These are phyloP conservation scores for Triadica sebifera DNA, from an alignment of 345 rosid genomes.

Conservation along the genomic window DNA sequence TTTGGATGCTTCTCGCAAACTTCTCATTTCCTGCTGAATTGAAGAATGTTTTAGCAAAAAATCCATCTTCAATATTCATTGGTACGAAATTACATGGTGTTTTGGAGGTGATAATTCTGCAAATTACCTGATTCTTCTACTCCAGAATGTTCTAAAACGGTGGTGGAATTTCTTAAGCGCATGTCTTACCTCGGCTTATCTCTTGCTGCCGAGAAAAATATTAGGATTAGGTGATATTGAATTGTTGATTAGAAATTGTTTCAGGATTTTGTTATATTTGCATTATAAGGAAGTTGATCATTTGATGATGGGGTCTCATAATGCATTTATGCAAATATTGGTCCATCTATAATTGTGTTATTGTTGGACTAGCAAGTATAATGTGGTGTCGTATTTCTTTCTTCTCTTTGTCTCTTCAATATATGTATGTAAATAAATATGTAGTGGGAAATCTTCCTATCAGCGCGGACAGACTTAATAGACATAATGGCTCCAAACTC, in stretches of 20 bases:
- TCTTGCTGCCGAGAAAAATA: background rate
- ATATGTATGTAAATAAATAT: too few species aligned
- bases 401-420: too few species aligned
- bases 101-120: background rate
- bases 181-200: background rate
- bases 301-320: too few species aligned
- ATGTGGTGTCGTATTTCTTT: too few species aligned
- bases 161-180: background rate
- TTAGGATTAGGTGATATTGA: slow-evolving; percentile 1
- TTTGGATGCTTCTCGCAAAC: background rate
- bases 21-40: background rate
- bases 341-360: too few species aligned
- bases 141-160: background rate
- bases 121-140: slow-evolving; percentile 4
- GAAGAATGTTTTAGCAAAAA: background rate
- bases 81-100: background rate
- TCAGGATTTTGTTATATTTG: background rate
- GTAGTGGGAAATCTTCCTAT: too few species aligned
- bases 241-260: background rate
- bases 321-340: too few species aligned
- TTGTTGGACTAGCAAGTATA: too few species aligned
- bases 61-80: too few species aligned
- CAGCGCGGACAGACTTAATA: too few species aligned
- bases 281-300: background rate
- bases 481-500: too few species aligned